These are phyloP conservation scores for Ustilago crameri DNA, from an alignment of 1,284 basidiomycete genomes.

Conservation along the genomic window DNA sequence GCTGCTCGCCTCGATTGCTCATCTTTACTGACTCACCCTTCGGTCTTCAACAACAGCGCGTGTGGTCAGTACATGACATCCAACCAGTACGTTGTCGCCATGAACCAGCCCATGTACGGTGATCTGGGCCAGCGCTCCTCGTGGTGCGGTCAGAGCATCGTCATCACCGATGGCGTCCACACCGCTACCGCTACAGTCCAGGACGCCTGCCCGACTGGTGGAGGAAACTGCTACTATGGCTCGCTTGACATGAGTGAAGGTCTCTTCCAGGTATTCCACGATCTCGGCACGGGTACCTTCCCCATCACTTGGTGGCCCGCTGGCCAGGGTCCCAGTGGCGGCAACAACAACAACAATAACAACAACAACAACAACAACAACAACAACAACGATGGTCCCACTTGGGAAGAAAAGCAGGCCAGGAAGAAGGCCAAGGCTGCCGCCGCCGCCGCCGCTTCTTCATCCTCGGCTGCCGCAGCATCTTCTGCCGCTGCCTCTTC, in stretches of 20 bases:
- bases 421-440: slow-evolving; percentile 38
- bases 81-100: slow-evolving; percentile 56
- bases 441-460: slow-evolving; percentile 27
- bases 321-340: slow-evolving; percentile 28
- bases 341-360: slow-evolving; percentile 16
- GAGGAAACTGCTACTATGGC: slow-evolving; percentile 56
- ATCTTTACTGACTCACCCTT: slow-evolving; percentile 1
- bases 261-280: slow-evolving; percentile 56
- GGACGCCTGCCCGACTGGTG: slow-evolving; percentile 62
- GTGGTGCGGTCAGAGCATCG: slow-evolving; percentile 59
- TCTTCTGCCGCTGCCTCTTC: slow-evolving; percentile 41
- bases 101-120: slow-evolving; percentile 63
- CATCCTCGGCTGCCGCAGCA: slow-evolving; percentile 29
- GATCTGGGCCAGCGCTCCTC: slow-evolving; percentile 40
- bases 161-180: slow-evolving; percentile 55
- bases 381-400: slow-evolving; percentile 5
- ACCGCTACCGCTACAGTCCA: slow-evolving; percentile 49
- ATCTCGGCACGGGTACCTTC: slow-evolving; percentile 53
- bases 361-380: slow-evolving; percentile 18
- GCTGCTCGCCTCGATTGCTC: neutral
- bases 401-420: neutral
- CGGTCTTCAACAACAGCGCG: slow-evolving; percentile 30
- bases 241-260: slow-evolving; percentile 61
- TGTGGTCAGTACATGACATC: slow-evolving; percentile 52
- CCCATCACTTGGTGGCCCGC: slow-evolving; percentile 61